These are phyloP conservation scores for Aphanocladium album DNA, from an alignment of 2,329 filamentous ascomycete genomes.

Conservation along the genomic window DNA sequence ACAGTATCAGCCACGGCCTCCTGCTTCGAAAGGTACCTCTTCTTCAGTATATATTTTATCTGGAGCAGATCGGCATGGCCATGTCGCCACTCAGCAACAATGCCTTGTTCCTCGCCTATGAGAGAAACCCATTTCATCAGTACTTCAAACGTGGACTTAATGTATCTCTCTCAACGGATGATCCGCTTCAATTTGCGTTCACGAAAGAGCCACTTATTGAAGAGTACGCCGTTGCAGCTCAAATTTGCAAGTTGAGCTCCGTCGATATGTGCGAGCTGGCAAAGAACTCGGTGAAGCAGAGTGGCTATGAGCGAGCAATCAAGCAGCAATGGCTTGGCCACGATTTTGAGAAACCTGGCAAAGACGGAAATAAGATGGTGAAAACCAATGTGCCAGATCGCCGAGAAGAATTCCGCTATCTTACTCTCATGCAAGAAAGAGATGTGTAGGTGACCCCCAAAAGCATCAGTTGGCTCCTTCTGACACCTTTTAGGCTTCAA, in stretches of 20 bases:
- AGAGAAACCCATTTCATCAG: conserved; percentile 90
- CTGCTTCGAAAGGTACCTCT: conserved; percentile 89
- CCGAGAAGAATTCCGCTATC: conserved; percentile 80
- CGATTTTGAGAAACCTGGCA: conserved; percentile 72
- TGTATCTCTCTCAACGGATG: conserved; percentile 92
- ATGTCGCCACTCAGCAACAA: conserved; percentile 99
- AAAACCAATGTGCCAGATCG: conserved; percentile 97
- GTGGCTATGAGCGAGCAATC: conserved; percentile 82
- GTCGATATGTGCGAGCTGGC: conserved; percentile 99
- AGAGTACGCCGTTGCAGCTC: conserved; percentile 94
- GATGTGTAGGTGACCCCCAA: conserved; percentile 60
- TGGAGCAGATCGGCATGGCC: conserved; percentile 95
- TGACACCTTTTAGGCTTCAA: conserved; percentile 29
- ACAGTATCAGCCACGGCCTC: conserved; percentile 95
- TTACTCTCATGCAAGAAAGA: conserved; percentile 78
- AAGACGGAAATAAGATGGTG: conserved; percentile 82
- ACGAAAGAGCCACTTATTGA: conserved; percentile 98
- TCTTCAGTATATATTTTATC: conserved; percentile 94
- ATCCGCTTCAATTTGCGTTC: conserved; percentile 95
- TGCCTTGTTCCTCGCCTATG: conserved; percentile 90
- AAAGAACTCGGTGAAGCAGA: conserved; percentile 92
- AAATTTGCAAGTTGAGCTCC: conserved; percentile 95
- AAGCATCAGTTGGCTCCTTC: neutral
- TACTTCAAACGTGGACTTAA: conserved; percentile 96
- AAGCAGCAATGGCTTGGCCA: conserved; percentile 89